A percentile compares a stretch with the other conserved stretches of the same genome.
These are phyloP conservation scores for Globisporangium canariense DNA, from an alignment of 352 stramenopile species.

Conservation along the genomic window DNA sequence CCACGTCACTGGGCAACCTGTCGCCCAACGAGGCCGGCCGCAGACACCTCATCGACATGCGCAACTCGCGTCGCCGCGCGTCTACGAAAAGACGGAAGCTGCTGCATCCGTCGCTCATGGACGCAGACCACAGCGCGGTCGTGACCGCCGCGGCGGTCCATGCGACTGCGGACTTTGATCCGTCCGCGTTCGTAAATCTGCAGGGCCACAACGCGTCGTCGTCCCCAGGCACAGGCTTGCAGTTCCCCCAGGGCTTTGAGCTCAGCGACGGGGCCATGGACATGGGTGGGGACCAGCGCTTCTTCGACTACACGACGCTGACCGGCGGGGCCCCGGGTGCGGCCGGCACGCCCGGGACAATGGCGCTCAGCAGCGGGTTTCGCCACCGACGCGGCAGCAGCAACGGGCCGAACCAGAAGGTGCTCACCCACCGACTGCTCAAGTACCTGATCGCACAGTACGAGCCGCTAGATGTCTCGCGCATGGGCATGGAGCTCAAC, in stretches of 20 bases:
- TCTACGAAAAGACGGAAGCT: conserved; percentile 45
- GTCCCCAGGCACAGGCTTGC: conserved; percentile 26
- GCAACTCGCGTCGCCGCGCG: conserved; percentile 44
- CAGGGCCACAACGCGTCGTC: conserved; percentile 20
- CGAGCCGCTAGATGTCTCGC: conserved; percentile 63
- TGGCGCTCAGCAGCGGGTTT: conserved; percentile 3
- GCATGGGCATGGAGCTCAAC: conserved; percentile 60
- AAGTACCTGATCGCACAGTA: conserved; percentile 80
- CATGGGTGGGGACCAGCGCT: conserved; percentile 40
- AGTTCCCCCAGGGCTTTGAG: conserved; percentile 59
- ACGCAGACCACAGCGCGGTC: conserved; percentile 23
- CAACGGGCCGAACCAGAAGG: conserved; percentile 42
- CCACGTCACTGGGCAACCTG: conserved; percentile 28
- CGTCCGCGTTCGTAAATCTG: conserved; percentile 57
- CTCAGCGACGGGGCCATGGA: conserved; percentile 47
- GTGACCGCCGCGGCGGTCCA: conserved; percentile 3
- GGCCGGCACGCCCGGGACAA: not conserved
- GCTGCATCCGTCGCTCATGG: conserved; percentile 27
- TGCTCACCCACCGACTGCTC: conserved; percentile 65
- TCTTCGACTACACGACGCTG: conserved; percentile 49
- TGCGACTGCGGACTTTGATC: conserved; percentile 49
- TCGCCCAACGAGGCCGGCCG: conserved; percentile 46
- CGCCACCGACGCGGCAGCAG: conserved; percentile 20
- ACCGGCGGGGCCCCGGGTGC: conserved; percentile 3
- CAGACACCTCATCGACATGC: conserved; percentile 56